Evolutionary conservation across 441 rosid species (phyloP).

Genomic region (Croton laevigatus): DNA sequence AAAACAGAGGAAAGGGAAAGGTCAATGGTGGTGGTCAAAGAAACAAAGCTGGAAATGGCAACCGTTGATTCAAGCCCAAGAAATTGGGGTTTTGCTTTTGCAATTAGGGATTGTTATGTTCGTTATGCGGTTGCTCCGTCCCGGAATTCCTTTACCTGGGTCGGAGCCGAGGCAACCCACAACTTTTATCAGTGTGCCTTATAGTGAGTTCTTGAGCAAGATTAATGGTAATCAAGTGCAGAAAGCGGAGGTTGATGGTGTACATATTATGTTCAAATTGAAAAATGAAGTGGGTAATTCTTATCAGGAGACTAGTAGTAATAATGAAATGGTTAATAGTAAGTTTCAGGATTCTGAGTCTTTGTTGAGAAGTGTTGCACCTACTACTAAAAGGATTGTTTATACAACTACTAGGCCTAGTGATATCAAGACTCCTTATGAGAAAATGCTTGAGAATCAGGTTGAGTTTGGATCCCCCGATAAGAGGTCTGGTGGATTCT

Average conservation of each 20-base stretch:
- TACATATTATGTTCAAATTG: slow-evolving; percentile 80
- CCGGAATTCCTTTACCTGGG: slow-evolving; percentile 76
- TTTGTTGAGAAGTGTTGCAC: slow-evolving; percentile 54
- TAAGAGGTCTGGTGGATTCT: slow-evolving; percentile 81
- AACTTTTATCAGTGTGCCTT: slow-evolving; percentile 68
- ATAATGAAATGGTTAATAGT: slow-evolving; percentile 25
- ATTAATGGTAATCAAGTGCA: slow-evolving; percentile 66
- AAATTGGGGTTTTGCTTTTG: slow-evolving; percentile 65
- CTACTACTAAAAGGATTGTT: slow-evolving; percentile 67
- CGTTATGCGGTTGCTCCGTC: slow-evolving; percentile 78
- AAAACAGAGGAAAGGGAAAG: slow-evolving; percentile 43
- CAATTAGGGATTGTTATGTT: slow-evolving; percentile 81
- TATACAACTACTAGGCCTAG: slow-evolving; percentile 79
- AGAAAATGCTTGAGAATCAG: slow-evolving; percentile 90
- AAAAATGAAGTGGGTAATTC: slow-evolving; percentile 41
- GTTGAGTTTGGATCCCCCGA: slow-evolving; percentile 97
- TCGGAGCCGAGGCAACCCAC: slow-evolving; percentile 74
- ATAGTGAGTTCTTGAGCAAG: slow-evolving; percentile 83
- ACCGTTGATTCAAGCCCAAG: slow-evolving; percentile 74
- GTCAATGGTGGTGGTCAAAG: slow-evolving; percentile 69
- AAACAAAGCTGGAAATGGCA: slow-evolving; percentile 75
- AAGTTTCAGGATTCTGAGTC: slow-evolving; percentile 66
- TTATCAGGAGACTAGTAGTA: slow-evolving; percentile 35
- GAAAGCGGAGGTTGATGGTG: slow-evolving; percentile 93
- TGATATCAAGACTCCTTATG: slow-evolving; percentile 93